Conservation (phyloP, 768 basidiomycete species). For the Gloeostereum incarnatum region DNA sequence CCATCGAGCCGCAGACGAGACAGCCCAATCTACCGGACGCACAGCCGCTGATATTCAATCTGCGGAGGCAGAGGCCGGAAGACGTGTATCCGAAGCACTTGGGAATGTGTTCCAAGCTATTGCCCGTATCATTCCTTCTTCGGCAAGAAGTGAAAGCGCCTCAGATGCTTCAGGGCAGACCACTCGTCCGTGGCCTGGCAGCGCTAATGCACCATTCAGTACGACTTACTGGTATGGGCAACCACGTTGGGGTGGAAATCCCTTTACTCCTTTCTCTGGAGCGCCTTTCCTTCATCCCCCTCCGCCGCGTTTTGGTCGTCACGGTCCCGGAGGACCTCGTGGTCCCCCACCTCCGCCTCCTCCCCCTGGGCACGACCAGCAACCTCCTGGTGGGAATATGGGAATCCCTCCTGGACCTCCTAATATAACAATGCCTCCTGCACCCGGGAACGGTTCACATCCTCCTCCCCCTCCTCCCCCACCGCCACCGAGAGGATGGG, state of each 20-base stretch:
- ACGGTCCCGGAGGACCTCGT: constrained; percentile 3
- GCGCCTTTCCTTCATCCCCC: constrained; percentile 8
- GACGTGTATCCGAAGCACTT: constrained; percentile 53
- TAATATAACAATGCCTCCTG: no score
- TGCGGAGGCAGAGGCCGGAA: constrained; percentile 58
- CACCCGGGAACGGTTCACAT: constrained; percentile 7
- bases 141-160: no score
- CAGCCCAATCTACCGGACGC: constrained; percentile 35
- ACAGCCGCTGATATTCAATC: constrained; percentile 34
- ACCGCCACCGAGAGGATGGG: constrained; percentile 6
- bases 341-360: constrained; percentile 11
- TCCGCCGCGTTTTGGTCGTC: constrained; percentile 6
- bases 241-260: no score
- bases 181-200: no score
- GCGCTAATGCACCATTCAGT: no score
- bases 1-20: constrained; percentile 44
- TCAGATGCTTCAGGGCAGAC: no score
- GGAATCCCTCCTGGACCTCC: constrained; percentile 4
- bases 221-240: no score
- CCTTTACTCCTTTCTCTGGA: constrained; percentile 6
- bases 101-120: constrained; percentile 48
- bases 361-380: constrained; percentile 7
- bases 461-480: constrained; percentile 14
- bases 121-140: no score
- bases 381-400: no score